Evolutionary conservation across 1,284 basidiomycete genomes (phyloP), one percentile per base, ranked within the genome.

Genomic region (Rhizoctonia solani): DNA sequence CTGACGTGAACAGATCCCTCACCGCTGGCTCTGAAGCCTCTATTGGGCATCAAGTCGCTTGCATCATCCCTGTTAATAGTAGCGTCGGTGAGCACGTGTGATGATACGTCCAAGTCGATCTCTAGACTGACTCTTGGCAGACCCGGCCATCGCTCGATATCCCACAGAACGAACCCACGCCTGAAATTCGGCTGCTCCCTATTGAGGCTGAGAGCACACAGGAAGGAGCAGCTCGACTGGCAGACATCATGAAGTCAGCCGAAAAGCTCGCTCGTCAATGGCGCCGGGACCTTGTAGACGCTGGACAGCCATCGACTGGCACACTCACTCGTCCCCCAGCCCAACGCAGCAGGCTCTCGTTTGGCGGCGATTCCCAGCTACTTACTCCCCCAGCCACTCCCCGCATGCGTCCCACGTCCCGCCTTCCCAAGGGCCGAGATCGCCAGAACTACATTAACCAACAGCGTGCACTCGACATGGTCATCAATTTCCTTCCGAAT

Each of bases 401-500:
- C 19, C 56, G 56, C 23, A 61, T 61, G 56, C 56, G 56, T 16
- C 56, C 56, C 16, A 1, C 50, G 8, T 61, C 56, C 44, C 56
- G 56, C 29, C 56, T 49, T 29, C 56, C 56, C 42, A 61, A 61
- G 46, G 14, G 44, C 8, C 56, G 56, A 42, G 56, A 61, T 2
- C 56, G 56, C 30, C 56, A 61, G 56, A 61, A 34, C 46, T 61
- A 61, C 30, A 29, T 47, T 39, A 61, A 61, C 46, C 44, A 42
- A 4, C 56, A 61, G 41, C 56, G 56, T n/a, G 56, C 56, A 11
- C 42, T 61, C 13, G 56, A 61, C 56, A 61, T 61, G 56, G 42
- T 61, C 21, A 61, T 61, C 56, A 61, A 61, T 46, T 61, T 61
- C 30, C 30, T 61, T 19, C 56, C 56, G n/a, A 61, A 61, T 29